Conservation (phyloP, 116 monocot genomes). For the Zostera marina region DNA sequence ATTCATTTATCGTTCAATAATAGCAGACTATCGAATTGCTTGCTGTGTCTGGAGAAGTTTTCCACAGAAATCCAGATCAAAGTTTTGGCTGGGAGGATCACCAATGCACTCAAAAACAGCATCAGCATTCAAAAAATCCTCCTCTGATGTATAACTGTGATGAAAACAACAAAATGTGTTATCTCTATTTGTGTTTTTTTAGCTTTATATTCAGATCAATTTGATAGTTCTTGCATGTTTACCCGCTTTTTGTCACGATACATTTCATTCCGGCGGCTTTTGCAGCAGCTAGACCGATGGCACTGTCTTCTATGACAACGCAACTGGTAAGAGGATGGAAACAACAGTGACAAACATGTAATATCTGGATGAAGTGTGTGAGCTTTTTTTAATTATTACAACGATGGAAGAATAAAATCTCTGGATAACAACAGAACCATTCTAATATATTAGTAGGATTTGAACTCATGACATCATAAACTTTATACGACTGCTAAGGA, state of each 20-base stretch:
- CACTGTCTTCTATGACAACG: conserved; percentile 93
- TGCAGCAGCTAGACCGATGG: conserved; percentile 83
- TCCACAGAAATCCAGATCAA: conserved; percentile 62
- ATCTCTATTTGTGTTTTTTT: background rate
- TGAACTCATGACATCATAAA: too few relatives aligned
- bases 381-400: too few relatives aligned
- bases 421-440: too few relatives aligned
- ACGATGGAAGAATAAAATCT: too few relatives aligned
- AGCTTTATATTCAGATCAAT: background rate
- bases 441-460: too few relatives aligned
- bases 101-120: conserved; percentile 95
- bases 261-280: conserved; percentile 97
- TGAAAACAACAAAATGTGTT: background rate
- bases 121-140: conserved; percentile 70
- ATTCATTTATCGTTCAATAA: too few relatives aligned
- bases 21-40: too few relatives aligned
- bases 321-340: conserved; percentile 34
- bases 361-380: too few relatives aligned
- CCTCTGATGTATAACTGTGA: conserved; percentile 77
- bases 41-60: conserved; percentile 54
- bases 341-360: too few relatives aligned
- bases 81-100: conserved; percentile 59
- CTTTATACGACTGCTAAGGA: too few relatives aligned
- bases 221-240: background rate
- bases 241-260: conserved; percentile 90